Percentiles rank a stretch among this genome's conserved stretches.
phyloP scores from a whole-genome alignment of 441 rosid genomes.

The Bruguiera hainesii region DNA sequence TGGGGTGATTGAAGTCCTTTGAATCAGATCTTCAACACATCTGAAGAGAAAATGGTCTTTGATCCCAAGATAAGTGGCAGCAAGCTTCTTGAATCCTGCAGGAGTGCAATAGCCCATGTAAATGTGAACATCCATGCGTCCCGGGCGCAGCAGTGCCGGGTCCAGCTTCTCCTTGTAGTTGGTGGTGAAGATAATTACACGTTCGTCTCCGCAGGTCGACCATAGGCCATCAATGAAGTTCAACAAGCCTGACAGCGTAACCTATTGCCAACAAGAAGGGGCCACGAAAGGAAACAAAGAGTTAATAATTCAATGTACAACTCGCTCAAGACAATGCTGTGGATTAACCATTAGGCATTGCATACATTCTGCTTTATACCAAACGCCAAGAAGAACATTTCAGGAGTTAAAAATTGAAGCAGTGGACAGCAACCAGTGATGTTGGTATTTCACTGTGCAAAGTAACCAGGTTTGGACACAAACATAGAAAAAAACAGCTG shows the following conservation, averaged over 20 bases:
- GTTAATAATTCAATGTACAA: neutral
- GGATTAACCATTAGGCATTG: too few relatives aligned
- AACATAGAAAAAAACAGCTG: too few relatives aligned
- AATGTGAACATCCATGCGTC: constrained; percentile 48
- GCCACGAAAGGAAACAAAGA: neutral
- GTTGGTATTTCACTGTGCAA: too few relatives aligned
- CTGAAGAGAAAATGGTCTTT: constrained; percentile 24
- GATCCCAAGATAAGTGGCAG: constrained; percentile 36
- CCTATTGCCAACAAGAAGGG: constrained; percentile 21
- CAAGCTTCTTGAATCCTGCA: constrained; percentile 31
- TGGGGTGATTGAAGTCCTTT: constrained; percentile 29
- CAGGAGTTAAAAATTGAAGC: too few relatives aligned
- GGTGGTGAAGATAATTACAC: constrained; percentile 48
- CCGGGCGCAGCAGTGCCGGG: constrained; percentile 44
- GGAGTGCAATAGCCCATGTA: constrained; percentile 46
- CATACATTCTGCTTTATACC: too few relatives aligned
- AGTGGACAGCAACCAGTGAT: too few relatives aligned
- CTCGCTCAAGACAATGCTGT: too few relatives aligned
- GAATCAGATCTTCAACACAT: constrained; percentile 28
- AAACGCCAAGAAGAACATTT: too few relatives aligned
- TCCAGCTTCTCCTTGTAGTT: constrained; percentile 45
- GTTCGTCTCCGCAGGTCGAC: constrained; percentile 57
- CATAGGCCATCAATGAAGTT: constrained; percentile 57
- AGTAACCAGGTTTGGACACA: too few relatives aligned
- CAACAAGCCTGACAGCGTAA: constrained; percentile 45